Evolutionary conservation across 140 eudicot species (phyloP).

Genomic region (Senecio squalidus): DNA sequence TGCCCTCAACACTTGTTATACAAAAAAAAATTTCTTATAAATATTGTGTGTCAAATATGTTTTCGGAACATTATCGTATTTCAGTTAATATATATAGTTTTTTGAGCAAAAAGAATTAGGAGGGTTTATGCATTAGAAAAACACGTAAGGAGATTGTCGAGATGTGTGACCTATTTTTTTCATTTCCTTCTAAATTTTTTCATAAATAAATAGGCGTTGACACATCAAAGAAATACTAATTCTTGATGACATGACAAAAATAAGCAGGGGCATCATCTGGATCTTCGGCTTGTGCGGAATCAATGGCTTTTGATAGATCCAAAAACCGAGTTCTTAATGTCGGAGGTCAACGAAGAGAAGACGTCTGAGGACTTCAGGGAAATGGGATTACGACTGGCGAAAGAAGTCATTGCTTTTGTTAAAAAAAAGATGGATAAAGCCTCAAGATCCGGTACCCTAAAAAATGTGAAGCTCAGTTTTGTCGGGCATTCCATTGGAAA

Average conservation of each 20-base stretch:
- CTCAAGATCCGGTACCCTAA: constrained; percentile 71
- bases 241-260: constrained; percentile 8
- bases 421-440: constrained; percentile 97
- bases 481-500: constrained; percentile 99
- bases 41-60: background rate
- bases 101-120: background rate
- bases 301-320: constrained; percentile 99
- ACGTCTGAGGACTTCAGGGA: constrained; percentile 97
- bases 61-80: background rate
- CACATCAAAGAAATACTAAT: constrained; percentile 11
- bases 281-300: constrained; percentile 88
- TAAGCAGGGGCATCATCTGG: constrained; percentile 95
- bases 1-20: no score
- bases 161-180: background rate
- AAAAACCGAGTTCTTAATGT: constrained; percentile 84
- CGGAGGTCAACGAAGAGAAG: constrained; percentile 94
- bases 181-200: no score
- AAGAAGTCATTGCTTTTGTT: constrained; percentile 84
- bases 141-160: background rate
- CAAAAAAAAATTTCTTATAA: background rate
- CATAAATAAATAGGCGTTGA: no score
- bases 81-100: background rate
- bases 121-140: background rate
- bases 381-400: constrained; percentile 92
- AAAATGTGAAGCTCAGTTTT: constrained; percentile 82